Percentiles rank a stretch among this genome's conserved stretches.
Evolutionary conservation across 257 asterid genomes (phyloP).

Genomic region (Cynanchum wilfordii): DNA sequence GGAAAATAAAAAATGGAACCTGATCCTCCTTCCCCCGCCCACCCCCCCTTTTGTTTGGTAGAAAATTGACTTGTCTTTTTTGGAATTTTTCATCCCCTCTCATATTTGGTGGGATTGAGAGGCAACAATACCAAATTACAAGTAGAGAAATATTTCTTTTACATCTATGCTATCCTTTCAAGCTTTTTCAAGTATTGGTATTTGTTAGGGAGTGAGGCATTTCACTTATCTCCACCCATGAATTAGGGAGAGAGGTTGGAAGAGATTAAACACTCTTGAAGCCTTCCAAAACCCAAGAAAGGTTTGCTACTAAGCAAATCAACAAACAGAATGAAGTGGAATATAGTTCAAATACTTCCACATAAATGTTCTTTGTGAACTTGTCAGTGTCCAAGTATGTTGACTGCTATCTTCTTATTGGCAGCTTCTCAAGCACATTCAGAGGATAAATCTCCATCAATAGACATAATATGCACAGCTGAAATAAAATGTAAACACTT

Average conservation of each 20-base stretch:
- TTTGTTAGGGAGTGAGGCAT: background rate
- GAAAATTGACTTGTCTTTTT: background rate
- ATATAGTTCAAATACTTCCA: background rate
- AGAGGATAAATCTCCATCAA: background rate
- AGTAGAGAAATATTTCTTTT: background rate
- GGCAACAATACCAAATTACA: background rate
- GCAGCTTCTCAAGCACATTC: background rate
- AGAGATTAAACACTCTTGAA: background rate
- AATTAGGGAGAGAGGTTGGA: background rate
- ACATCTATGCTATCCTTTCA: background rate
- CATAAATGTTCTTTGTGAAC: background rate
- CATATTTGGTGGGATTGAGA: background rate
- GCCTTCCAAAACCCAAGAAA: background rate
- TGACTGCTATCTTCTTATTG: background rate
- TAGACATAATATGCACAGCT: background rate
- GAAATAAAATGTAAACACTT: background rate
- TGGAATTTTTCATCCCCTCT: background rate
- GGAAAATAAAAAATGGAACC: background rate
- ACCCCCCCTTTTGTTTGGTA: background rate
- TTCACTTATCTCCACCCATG: constrained; percentile 2
- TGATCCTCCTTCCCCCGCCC: background rate
- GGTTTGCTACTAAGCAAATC: background rate
- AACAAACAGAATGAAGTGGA: background rate
- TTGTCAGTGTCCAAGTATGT: background rate
- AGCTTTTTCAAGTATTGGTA: background rate